Evolutionary conservation across 2,329 filamentous ascomycete genomes (phyloP), one percentile per base, ranked within the genome.

Genomic region (Cercospora janseana): DNA sequence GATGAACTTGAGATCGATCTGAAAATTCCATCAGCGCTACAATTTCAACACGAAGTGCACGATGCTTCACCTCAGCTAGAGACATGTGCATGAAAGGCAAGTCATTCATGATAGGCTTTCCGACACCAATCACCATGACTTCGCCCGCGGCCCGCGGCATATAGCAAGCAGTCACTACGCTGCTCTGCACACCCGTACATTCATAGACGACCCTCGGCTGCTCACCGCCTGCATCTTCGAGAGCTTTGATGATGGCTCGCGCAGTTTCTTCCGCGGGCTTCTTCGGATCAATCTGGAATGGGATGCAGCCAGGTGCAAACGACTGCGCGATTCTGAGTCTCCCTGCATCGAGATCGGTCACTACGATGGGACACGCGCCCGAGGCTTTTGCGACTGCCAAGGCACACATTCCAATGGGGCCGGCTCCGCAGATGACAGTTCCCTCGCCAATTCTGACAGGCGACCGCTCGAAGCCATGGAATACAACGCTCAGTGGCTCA

Each of bases 261-360:
- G 62, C 61, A 12, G 55, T 61, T 21, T 63, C 61, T 43, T 65
- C 41, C 6, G 58, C 49, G 7, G 44, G 52, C 32, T 56, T 57
- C 15, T 44, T 48, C 12, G 50, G 44, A 6, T 63, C 49, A 23
- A 68, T 61, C 32, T 59, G 56, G 29, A 62, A 63, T 1, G 64
- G 60, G 1, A 57, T 46, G 35, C 58, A 60, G 1, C 57, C 60
- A 7, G 63, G 64, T 1, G 80, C 80, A 61, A 88, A 92, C 21
- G 72, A 71, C 61, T 75, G 75, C 10, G 92, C 91, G 65, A 96
- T 93, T 51, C 87, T 81, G 54, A 96, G 76, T 69, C 91, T 82
- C 56, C 79, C 73, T 59, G 83, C 79, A 55, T 94, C 83, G 60
- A 97, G 90, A 73, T 96, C 92, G 28, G 95, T 90, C 5, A 82